phyloP scores from a whole-genome alignment of 2,329 filamentous ascomycete species.

The Hirsutella minnesotensis region DNA sequence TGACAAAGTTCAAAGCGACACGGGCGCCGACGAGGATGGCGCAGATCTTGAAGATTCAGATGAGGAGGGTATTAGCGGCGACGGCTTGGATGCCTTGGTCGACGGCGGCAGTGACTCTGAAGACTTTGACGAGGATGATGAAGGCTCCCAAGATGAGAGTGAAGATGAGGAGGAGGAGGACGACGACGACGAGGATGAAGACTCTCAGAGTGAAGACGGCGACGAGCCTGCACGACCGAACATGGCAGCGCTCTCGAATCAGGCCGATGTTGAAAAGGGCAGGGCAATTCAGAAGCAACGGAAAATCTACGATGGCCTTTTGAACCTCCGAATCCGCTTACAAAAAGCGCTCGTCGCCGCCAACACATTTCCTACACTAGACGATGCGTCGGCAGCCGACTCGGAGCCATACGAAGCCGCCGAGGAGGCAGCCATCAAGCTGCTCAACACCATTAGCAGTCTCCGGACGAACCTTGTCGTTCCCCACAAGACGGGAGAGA shows the following conservation, averaged over 20 bases:
- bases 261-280: constrained; percentile 67
- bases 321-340: constrained; percentile 83
- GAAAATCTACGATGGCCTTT: constrained; percentile 72
- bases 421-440: constrained; percentile 71
- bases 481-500: constrained; percentile 38
- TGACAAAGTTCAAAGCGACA: constrained; percentile 20
- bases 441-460: constrained; percentile 71
- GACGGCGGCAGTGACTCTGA: constrained; percentile 19
- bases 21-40: constrained; percentile 16
- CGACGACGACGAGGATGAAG: constrained; percentile 20
- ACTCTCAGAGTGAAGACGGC: constrained; percentile 19
- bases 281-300: constrained; percentile 77
- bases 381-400: constrained; percentile 24
- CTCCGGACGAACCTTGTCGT: constrained; percentile 52
- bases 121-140: constrained; percentile 23
- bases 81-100: constrained; percentile 22
- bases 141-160: constrained; percentile 15
- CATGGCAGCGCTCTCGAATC: constrained; percentile 17
- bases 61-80: constrained; percentile 8
- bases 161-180: constrained; percentile 20
- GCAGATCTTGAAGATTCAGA: constrained; percentile 25
- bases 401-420: constrained; percentile 57
- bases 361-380: constrained; percentile 54
- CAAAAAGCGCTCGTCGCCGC: constrained; percentile 80
- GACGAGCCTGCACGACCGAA: constrained; percentile 8